Evolutionary conservation across 495 filamentous ascomycete species (phyloP).

Genomic region (Chaetomium cochliodes): DNA sequence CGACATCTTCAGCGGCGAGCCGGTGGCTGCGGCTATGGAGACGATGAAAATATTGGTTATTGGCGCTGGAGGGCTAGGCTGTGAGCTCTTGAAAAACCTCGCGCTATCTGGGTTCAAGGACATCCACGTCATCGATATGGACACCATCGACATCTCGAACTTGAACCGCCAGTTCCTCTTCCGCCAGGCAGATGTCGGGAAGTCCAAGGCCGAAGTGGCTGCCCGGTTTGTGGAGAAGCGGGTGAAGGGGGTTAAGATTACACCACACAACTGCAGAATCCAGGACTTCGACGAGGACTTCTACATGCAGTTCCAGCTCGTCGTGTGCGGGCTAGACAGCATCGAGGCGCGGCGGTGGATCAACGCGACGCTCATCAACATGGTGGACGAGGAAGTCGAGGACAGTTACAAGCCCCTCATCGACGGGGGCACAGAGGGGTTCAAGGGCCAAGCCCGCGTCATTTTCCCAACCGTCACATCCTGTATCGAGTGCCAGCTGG

Average conservation of each 20-base stretch:
- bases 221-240: constrained; percentile 86
- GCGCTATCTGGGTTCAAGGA: constrained; percentile 93
- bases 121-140: constrained; percentile 99
- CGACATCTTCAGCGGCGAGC: constrained; percentile 63
- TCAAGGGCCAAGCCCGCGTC: constrained; percentile 95
- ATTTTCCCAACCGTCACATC: constrained; percentile 88
- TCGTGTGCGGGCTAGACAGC: constrained; percentile 96
- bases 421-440: constrained; percentile 96
- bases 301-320: constrained; percentile 93
- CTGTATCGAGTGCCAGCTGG: constrained; percentile 97
- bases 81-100: constrained; percentile 95
- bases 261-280: constrained; percentile 87
- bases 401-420: constrained; percentile 89
- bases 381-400: constrained; percentile 70
- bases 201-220: constrained; percentile 89
- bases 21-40: constrained; percentile 60
- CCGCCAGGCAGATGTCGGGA: constrained; percentile 86
- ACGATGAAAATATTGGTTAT: constrained; percentile 39
- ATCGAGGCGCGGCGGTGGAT: constrained; percentile 98
- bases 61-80: constrained; percentile 92
- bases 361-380: constrained; percentile 85
- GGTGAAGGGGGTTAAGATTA: constrained; percentile 88
- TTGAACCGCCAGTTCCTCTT: constrained; percentile 98
- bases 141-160: constrained; percentile 97
- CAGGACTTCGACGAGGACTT: constrained; percentile 97